Percentiles rank a stretch among this genome's conserved stretches.
Conservation (phyloP, 495 filamentous ascomycete species). For the Aspergillus sparsus region DNA sequence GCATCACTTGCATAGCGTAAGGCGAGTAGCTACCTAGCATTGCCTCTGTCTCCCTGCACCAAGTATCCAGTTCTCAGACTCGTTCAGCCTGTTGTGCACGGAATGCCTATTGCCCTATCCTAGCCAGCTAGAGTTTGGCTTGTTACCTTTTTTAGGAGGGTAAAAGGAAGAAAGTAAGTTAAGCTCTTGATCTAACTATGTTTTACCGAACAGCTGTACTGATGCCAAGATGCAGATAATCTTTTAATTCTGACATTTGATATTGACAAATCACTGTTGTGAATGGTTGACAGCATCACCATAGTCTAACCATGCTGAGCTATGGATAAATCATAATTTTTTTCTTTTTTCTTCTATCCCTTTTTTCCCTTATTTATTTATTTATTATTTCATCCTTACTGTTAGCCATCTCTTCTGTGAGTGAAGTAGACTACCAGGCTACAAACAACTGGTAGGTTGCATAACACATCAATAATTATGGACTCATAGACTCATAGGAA, state of each 20-base stretch:
- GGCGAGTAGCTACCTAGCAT: neutral
- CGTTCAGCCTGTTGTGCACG: neutral
- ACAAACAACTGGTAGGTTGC: too few relatives aligned
- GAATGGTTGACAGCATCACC: neutral
- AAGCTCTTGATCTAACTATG: neutral
- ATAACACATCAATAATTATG: too few relatives aligned
- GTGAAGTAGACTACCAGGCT: too few relatives aligned
- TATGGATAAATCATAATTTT: neutral
- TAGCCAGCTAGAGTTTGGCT: neutral
- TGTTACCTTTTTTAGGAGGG: neutral
- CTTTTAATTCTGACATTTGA: neutral
- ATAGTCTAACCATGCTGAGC: neutral
- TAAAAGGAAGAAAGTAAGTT: neutral
- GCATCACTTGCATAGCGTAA: slow-evolving; percentile 22
- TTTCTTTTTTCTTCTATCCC: neutral
- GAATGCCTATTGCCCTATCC: neutral
- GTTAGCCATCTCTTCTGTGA: too few relatives aligned
- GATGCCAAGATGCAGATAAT: slow-evolving; percentile 1
- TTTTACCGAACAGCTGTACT: slow-evolving; percentile 1
- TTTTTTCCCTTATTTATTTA: too few relatives aligned
- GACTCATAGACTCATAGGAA: too few relatives aligned
- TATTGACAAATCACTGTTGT: neutral
- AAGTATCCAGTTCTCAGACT: neutral
- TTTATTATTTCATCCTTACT: neutral
- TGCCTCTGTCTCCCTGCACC: slow-evolving; percentile 1